phyloP scores from a whole-genome alignment of 768 basidiomycete species.

The Lentinula edodes region DNA sequence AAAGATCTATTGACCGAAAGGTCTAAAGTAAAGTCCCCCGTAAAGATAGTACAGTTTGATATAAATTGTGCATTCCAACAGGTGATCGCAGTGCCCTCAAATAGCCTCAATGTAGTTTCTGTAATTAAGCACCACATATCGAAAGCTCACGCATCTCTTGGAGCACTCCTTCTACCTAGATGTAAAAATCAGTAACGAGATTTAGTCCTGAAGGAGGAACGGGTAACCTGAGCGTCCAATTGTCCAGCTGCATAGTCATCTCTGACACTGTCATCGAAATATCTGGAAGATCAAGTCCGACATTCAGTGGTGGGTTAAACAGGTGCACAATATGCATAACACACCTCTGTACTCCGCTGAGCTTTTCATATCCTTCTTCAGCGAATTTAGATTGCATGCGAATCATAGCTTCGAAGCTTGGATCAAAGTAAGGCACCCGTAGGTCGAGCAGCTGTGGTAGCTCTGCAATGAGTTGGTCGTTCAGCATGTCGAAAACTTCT shows the following conservation, averaged over 20 bases:
- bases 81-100: not conserved
- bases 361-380: conserved; percentile 96
- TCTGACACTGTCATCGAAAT: conserved; percentile 83
- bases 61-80: not conserved
- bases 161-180: conserved; percentile 88
- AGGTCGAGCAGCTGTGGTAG: conserved; percentile 91
- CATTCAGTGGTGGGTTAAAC: not conserved
- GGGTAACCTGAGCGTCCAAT: conserved; percentile 80
- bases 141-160: conserved; percentile 96
- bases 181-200: not conserved
- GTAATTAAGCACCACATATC: conserved; percentile 71
- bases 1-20: too few species aligned
- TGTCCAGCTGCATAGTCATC: conserved; percentile 98
- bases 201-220: not conserved
- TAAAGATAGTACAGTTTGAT: not conserved
- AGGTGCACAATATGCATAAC: not conserved
- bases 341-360: conserved; percentile 88
- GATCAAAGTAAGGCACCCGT: conserved; percentile 96
- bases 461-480: conserved; percentile 86
- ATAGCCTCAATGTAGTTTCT: not conserved
- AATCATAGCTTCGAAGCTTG: conserved; percentile 98
- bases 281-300: conserved; percentile 36
- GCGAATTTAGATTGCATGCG: conserved; percentile 97
- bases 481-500: conserved; percentile 90
- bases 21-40: too few species aligned